Evolutionary conservation across 495 filamentous ascomycete genomes (phyloP).

Genomic region (Talaromyces trachyspermus): DNA sequence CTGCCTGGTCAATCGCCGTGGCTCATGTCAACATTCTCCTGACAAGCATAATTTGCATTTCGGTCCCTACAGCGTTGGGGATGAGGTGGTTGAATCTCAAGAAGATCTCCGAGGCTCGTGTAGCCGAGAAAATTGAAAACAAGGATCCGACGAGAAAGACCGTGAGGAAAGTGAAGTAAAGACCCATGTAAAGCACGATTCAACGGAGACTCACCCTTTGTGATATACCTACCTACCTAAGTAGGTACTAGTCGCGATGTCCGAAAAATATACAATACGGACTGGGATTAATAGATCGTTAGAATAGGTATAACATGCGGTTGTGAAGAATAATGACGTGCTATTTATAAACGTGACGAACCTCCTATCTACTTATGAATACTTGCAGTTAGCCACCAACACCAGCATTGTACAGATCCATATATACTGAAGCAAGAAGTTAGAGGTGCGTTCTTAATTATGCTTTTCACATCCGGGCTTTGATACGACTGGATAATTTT

Average conservation of each 20-base stretch:
- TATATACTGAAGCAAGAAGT: neutral
- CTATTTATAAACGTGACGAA: too few relatives aligned
- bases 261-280: too few relatives aligned
- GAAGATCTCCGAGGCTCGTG: neutral
- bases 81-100: neutral
- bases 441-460: slow-evolving; percentile 27
- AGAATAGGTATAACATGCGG: too few relatives aligned
- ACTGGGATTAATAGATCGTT: too few relatives aligned
- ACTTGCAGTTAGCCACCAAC: too few relatives aligned
- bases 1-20: neutral
- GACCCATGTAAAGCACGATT: too few relatives aligned
- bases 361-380: too few relatives aligned
- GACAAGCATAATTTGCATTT: neutral
- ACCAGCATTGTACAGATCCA: too few relatives aligned
- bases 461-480: slow-evolving; percentile 46
- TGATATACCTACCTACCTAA: too few relatives aligned
- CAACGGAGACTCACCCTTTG: too few relatives aligned
- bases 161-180: neutral
- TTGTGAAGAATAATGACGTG: too few relatives aligned
- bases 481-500: slow-evolving; percentile 44
- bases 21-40: neutral
- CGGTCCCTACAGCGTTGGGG: neutral
- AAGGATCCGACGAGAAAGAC: neutral
- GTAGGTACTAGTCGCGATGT: too few relatives aligned
- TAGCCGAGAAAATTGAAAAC: neutral